Evolutionary conservation across 2,329 filamentous ascomycete genomes (phyloP), one percentile per base, ranked within the genome.

Genomic region (Fusarium oligoseptatum): DNA sequence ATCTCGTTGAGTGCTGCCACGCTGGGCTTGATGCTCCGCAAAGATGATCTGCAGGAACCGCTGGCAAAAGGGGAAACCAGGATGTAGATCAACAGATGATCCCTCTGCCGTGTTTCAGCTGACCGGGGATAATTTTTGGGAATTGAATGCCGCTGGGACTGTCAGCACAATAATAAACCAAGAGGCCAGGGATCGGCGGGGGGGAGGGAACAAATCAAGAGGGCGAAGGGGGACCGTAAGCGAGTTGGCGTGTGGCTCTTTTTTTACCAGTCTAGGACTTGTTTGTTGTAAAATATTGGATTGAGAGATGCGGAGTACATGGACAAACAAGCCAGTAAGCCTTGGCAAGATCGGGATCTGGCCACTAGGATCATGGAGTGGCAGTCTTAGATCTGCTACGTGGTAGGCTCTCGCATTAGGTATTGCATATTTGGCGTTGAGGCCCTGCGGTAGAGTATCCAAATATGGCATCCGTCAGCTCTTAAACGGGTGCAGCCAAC

Each of bases 21-120:
- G 58, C 63, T 50, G 45, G 52, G 45, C 17, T 14, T 45, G 52
- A 52, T 32, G 52, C 68, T 52, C 64, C 56, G 72, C 72, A 72
- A 72, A 66, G 68, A 69, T 58, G 72, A 74, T 75, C 72, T 74
- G 70, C 72, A 75, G 62, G 72, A 75, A 70, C 72, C 69, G 45
- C 58, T 39, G 22, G 37, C 29, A 64, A 67, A 12, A 22, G 48
- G n/a, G 56, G 68, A 20, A 73, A 56, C 12, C 37, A 7, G 17
- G 36, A 60, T 43, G 68, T 15, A 20, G 64, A 74, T 72, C 71
- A 22, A 29, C 20, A 41, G 17, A 17, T 62, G 48, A 56, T 60
- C 41, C 29, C 29, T 9, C 52, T n/a, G 14, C 34, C 61, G 24
- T 41, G 48, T 64, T 55, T 55, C 60, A 63, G 60, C 60, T 55